phyloP scores from a whole-genome alignment of 2,329 filamentous ascomycete species.

The Trichoderma polysporum region DNA sequence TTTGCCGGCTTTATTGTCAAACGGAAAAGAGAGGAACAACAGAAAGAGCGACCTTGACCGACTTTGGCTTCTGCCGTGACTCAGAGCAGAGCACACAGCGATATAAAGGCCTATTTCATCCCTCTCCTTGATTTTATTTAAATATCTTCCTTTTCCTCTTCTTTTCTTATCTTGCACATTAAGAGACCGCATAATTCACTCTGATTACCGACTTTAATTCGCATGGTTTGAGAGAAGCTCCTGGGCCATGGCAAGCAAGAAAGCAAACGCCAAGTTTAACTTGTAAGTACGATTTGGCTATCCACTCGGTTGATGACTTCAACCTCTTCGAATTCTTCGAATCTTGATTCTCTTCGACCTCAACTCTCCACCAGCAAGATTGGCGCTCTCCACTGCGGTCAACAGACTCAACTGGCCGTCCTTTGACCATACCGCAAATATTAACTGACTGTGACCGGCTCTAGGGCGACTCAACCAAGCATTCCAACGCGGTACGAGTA shows the following conservation, averaged over 20 bases:
- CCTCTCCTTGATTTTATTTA: not conserved
- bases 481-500: conserved; percentile 22
- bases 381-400: not conserved
- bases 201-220: not conserved
- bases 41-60: not conserved
- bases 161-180: not conserved
- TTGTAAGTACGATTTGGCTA: no score
- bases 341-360: not conserved
- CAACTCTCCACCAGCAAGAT: not conserved
- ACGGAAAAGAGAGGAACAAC: not conserved
- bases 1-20: not conserved
- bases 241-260: not conserved
- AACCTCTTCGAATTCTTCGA: not conserved
- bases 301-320: no score
- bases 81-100: not conserved
- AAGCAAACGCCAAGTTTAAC: not conserved
- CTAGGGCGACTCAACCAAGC: conserved; percentile 14
- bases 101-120: not conserved
- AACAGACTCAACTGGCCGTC: not conserved
- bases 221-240: not conserved
- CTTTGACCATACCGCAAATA: not conserved
- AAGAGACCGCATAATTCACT: not conserved
- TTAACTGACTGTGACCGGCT: not conserved
- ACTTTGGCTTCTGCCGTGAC: not conserved
- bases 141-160: not conserved